Conservation (phyloP, 495 filamentous ascomycete genomes). For the Copromyces sp. region DNA sequence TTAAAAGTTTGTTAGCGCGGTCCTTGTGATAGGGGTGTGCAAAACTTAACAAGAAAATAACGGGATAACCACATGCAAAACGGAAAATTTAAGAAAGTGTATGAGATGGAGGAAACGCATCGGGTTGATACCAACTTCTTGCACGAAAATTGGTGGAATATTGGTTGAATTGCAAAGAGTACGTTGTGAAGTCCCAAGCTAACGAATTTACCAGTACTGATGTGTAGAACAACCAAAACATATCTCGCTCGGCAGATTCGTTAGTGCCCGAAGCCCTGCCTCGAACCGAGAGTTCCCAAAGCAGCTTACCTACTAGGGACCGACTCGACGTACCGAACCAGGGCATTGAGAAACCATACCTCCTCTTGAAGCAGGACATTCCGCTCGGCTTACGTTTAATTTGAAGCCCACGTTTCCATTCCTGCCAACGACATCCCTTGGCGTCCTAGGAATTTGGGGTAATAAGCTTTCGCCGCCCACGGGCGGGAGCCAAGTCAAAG, state of each 20-base stretch:
- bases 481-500: not conserved
- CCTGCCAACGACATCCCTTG: not conserved
- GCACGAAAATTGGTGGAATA: no score
- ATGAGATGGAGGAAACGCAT: no score
- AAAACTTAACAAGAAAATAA: no score
- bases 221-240: not conserved
- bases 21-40: no score
- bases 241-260: not conserved
- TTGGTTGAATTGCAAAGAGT: no score
- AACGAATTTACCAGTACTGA: no score
- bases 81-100: no score
- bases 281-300: not conserved
- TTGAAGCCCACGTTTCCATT: not conserved
- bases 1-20: no score
- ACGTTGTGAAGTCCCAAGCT: no score
- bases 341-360: not conserved
- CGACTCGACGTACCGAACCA: not conserved
- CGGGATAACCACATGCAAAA: no score
- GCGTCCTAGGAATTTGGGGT: not conserved
- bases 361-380: not conserved
- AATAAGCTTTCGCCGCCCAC: not conserved
- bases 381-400: not conserved
- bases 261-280: not conserved
- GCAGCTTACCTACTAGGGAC: not conserved
- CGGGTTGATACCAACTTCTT: no score